Evolutionary conservation across 169 alveolate genomes (phyloP).

Genomic region (Eimeria acervulina): DNA sequence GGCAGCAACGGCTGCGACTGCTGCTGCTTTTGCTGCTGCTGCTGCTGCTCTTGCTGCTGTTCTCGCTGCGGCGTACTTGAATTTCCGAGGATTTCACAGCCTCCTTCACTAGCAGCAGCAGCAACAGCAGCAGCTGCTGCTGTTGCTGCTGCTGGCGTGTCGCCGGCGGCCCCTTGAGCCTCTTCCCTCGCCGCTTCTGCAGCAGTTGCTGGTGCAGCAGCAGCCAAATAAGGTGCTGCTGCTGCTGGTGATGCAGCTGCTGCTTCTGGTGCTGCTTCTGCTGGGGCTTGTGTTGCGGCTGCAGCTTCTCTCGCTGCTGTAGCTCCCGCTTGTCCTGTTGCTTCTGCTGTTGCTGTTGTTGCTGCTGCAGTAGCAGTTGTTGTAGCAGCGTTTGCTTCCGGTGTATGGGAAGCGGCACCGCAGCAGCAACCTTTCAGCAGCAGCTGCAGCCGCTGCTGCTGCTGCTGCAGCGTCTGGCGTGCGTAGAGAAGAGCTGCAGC

Average conservation of each 20-base stretch:
- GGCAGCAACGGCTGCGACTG: not conserved
- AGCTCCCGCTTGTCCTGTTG: not conserved
- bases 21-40: slow-evolving; percentile 32
- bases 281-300: too few species aligned
- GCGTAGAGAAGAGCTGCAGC: not conserved
- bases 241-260: not conserved
- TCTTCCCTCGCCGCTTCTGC: not conserved
- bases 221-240: not conserved
- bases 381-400: not conserved
- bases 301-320: not conserved
- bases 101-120: not conserved
- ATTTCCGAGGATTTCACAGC: not conserved
- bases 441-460: too few species aligned
- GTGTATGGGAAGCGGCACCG: not conserved
- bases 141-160: not conserved
- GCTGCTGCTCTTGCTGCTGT: not conserved
- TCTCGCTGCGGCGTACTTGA: not conserved
- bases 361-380: slow-evolving; percentile 1
- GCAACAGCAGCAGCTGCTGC: not conserved
- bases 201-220: not conserved
- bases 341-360: slow-evolving; percentile 17
- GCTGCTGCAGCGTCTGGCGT: too few species aligned
- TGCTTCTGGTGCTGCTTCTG: too few species aligned
- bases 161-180: not conserved
- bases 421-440: not conserved